These are phyloP conservation scores for Hysterium pulicare DNA, from an alignment of 2,329 filamentous ascomycete species.

Conservation along the genomic window DNA sequence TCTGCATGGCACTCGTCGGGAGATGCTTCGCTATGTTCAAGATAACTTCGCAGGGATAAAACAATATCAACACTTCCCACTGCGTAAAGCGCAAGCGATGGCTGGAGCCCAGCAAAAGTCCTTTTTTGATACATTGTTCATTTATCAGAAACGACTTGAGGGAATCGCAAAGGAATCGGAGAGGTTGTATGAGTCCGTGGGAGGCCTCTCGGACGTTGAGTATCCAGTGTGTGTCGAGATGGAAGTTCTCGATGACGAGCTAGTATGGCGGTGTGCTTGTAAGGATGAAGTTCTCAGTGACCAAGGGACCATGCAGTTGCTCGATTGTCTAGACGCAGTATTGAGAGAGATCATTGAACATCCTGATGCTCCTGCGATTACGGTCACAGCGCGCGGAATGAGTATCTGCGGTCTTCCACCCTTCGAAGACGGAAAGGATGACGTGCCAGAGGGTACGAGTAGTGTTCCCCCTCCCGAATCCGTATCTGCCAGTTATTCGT, in stretches of 20 bases:
- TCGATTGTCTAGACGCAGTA: slow-evolving; percentile 58
- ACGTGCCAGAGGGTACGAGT: neutral
- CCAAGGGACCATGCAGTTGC: slow-evolving; percentile 47
- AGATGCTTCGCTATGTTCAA: slow-evolving; percentile 72
- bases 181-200: slow-evolving; percentile 59
- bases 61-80: slow-evolving; percentile 73
- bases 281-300: slow-evolving; percentile 54
- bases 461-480: neutral
- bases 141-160: slow-evolving; percentile 58
- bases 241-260: slow-evolving; percentile 54
- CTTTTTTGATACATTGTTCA: slow-evolving; percentile 65
- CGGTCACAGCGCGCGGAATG: slow-evolving; percentile 50
- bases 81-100: slow-evolving; percentile 64
- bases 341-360: slow-evolving; percentile 55
- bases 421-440: slow-evolving; percentile 30
- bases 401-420: slow-evolving; percentile 63
- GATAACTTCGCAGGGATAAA: slow-evolving; percentile 62
- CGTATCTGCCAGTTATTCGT: too few species aligned
- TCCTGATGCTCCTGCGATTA: slow-evolving; percentile 52
- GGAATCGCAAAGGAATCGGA: slow-evolving; percentile 9
- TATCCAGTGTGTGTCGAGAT: slow-evolving; percentile 82
- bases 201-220: slow-evolving; percentile 66
- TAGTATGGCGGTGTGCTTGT: slow-evolving; percentile 72
- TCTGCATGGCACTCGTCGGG: slow-evolving; percentile 62
- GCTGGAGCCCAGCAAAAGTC: slow-evolving; percentile 41